Conservation (phyloP, 1,284 basidiomycete species). For the Kalmanozyma brasiliensis region DNA sequence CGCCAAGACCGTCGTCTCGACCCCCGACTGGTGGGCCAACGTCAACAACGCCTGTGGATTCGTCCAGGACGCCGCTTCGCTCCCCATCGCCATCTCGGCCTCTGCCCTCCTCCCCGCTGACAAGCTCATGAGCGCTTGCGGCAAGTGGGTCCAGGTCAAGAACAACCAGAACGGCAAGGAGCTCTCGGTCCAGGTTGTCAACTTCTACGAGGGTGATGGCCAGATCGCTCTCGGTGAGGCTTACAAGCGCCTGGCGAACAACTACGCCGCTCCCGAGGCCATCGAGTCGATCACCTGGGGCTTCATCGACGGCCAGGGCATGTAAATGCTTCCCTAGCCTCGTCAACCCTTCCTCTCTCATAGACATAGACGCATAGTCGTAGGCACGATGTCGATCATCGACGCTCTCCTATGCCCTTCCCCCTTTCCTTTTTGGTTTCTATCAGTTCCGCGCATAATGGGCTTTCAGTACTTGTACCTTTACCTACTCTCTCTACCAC, state of each 20-base stretch:
- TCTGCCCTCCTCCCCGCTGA: slow-evolving; percentile 39
- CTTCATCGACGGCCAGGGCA: slow-evolving; percentile 53
- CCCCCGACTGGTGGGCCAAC: slow-evolving; percentile 49
- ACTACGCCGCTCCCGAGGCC: slow-evolving; percentile 36
- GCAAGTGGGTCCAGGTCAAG: slow-evolving; percentile 57
- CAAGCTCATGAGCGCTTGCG: slow-evolving; percentile 47
- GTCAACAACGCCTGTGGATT: slow-evolving; percentile 41
- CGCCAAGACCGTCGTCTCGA: slow-evolving; percentile 43
- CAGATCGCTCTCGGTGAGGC: slow-evolving; percentile 46
- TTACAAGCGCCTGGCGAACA: slow-evolving; percentile 46
- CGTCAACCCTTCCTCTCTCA: not conserved
- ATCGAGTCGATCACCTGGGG: slow-evolving; percentile 58
- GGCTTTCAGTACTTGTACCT: slow-evolving; percentile 33
- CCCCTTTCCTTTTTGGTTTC: slow-evolving; percentile 12
- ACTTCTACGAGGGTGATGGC: slow-evolving; percentile 39
- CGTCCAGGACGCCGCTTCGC: slow-evolving; percentile 24
- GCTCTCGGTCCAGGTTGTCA: slow-evolving; percentile 50
- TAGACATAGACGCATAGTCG: slow-evolving; percentile 25
- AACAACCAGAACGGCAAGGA: slow-evolving; percentile 58
- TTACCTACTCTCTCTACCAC: slow-evolving; percentile 5
- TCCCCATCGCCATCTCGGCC: slow-evolving; percentile 50
- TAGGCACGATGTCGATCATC: slow-evolving; percentile 16
- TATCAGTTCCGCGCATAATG: slow-evolving; percentile 30
- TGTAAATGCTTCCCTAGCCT: slow-evolving; percentile 17
- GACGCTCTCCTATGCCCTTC: slow-evolving; percentile 14